Evolutionary conservation across 2,329 filamentous ascomycete genomes (phyloP).

Genomic region (Exophiala bonariae): DNA sequence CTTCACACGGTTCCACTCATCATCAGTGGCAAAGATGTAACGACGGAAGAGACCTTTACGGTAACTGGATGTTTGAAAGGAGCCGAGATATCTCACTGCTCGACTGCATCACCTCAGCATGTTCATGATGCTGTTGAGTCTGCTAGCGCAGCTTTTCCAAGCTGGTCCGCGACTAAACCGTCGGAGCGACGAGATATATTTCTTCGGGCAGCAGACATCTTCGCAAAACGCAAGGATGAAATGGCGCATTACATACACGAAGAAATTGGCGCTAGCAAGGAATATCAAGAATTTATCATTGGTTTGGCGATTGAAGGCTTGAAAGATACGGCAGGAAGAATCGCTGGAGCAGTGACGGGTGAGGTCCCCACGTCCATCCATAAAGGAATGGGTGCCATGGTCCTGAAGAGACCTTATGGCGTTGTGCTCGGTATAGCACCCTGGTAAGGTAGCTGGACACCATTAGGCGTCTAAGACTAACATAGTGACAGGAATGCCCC

Average conservation of each 20-base stretch:
- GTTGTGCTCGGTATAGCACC: slow-evolving; percentile 77
- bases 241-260: slow-evolving; percentile 53
- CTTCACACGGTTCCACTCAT: slow-evolving; percentile 37
- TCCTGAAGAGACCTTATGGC: slow-evolving; percentile 74
- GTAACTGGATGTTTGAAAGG: slow-evolving; percentile 57
- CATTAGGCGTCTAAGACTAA: too few species aligned
- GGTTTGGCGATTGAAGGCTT: slow-evolving; percentile 3
- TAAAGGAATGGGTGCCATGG: slow-evolving; percentile 59
- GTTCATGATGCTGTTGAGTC: slow-evolving; percentile 52
- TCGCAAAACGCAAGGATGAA: slow-evolving; percentile 51
- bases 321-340: slow-evolving; percentile 6
- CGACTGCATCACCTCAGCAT: slow-evolving; percentile 34
- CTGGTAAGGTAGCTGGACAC: slow-evolving; percentile 57
- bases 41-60: slow-evolving; percentile 39
- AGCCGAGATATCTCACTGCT: slow-evolving; percentile 54
- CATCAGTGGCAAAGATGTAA: slow-evolving; percentile 42
- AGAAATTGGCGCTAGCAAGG: slow-evolving; percentile 53
- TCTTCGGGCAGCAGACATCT: slow-evolving; percentile 20
- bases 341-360: slow-evolving; percentile 25
- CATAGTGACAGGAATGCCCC: slow-evolving; percentile 58
- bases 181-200: slow-evolving; percentile 43
- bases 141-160: slow-evolving; percentile 64
- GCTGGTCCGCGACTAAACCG: slow-evolving; percentile 66
- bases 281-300: slow-evolving; percentile 29
- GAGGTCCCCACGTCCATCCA: slow-evolving; percentile 29